phyloP scores from a whole-genome alignment of 441 rosid species.

The Kokia cookei region DNA sequence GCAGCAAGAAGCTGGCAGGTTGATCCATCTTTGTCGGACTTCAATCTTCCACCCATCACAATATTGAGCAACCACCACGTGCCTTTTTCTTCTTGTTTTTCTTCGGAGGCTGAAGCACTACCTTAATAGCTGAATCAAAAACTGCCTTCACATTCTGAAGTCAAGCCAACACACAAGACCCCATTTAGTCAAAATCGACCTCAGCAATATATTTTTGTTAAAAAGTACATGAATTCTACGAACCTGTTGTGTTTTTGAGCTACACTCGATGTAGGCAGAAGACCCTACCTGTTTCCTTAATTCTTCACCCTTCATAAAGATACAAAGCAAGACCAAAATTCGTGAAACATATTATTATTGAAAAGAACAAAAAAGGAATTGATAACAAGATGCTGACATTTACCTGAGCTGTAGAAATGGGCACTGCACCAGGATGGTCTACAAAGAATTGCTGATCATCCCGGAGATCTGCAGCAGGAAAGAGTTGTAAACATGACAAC shows the following conservation, averaged over 20 bases:
- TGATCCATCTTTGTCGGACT: constrained; percentile 25
- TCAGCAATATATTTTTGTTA: neutral
- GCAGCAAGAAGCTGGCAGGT: constrained; percentile 14
- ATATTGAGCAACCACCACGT: constrained; percentile 57
- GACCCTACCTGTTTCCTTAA: constrained; percentile 84
- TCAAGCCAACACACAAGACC: constrained; percentile 1
- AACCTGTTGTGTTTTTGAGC: constrained; percentile 95
- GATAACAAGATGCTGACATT: neutral
- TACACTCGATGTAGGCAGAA: constrained; percentile 78
- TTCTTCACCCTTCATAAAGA: constrained; percentile 74
- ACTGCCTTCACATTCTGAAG: constrained; percentile 73
- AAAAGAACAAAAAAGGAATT: neutral
- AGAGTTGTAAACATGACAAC: neutral
- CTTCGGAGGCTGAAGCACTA: constrained; percentile 79
- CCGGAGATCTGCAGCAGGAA: constrained; percentile 51
- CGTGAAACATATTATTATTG: neutral
- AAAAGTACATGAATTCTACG: neutral
- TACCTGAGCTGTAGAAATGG: constrained; percentile 68
- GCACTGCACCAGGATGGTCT: constrained; percentile 80
- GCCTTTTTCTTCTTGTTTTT: constrained; percentile 77
- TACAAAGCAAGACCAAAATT: neutral
- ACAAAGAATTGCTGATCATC: constrained; percentile 74
- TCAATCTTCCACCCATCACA: constrained; percentile 42
- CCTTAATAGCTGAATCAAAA: constrained; percentile 73
- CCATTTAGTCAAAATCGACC: neutral